These are phyloP conservation scores for Phytopythium oedochilum DNA, from an alignment of 352 stramenopile species.

Conservation along the genomic window DNA sequence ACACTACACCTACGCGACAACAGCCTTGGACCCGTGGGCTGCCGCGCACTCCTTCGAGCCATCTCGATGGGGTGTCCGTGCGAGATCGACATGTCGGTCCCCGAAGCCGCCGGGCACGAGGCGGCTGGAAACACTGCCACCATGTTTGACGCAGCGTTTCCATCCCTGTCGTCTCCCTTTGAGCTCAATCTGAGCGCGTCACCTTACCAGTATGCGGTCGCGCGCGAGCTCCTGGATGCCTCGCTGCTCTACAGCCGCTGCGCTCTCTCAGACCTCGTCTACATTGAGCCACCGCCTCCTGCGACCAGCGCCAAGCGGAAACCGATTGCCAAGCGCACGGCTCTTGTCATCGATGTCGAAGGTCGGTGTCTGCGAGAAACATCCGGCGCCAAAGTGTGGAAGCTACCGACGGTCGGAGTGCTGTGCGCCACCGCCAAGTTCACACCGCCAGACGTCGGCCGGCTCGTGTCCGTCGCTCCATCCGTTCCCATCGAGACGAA, in stretches of 20 bases:
- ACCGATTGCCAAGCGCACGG: slow-evolving; percentile 17
- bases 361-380: slow-evolving; percentile 25
- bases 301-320: slow-evolving; percentile 5
- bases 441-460: slow-evolving; percentile 15
- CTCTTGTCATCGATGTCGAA: slow-evolving; percentile 27
- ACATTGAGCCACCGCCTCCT: slow-evolving; percentile 6
- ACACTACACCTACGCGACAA: slow-evolving; percentile 55
- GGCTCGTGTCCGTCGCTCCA: background rate
- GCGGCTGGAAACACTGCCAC: slow-evolving; percentile 3
- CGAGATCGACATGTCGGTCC: slow-evolving; percentile 52
- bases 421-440: slow-evolving; percentile 39
- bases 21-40: slow-evolving; percentile 40
- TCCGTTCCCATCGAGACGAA: background rate
- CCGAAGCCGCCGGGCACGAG: slow-evolving; percentile 34
- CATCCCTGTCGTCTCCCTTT: slow-evolving; percentile 54
- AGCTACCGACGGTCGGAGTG: slow-evolving; percentile 27
- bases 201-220: slow-evolving; percentile 60
- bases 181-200: slow-evolving; percentile 43
- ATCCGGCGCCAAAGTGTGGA: slow-evolving; percentile 23
- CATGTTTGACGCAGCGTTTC: slow-evolving; percentile 55
- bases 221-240: slow-evolving; percentile 45
- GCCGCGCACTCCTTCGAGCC: slow-evolving; percentile 44
- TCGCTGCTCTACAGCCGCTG: slow-evolving; percentile 33
- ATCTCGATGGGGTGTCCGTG: slow-evolving; percentile 43
- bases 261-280: slow-evolving; percentile 38